Base-by-base conservation (phyloP, 2,329 filamentous ascomycete genomes). In the Penicillium freii region DNA sequence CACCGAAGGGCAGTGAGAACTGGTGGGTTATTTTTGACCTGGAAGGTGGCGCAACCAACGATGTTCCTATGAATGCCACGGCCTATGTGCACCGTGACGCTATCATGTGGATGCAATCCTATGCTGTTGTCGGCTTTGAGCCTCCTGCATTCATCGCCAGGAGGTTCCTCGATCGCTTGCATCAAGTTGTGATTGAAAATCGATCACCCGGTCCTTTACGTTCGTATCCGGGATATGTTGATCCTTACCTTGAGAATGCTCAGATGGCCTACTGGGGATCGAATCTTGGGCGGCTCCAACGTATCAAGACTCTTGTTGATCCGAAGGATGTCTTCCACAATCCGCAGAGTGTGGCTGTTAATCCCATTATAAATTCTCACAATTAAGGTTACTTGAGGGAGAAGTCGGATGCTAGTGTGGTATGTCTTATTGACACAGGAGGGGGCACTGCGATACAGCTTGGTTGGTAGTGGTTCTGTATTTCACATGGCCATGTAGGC, bases 11-110 rank as follows among this genome's bases (percentile, higher is more conserved):
- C 2, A 84, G 82, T 0, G 69, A 81, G 1, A 61, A 84, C 2
- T 87, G 85, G 84, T 82, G 83, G 65, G 73, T 86, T 56, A 85
- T 87, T 43, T 88, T 87, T 65, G 83, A 87, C 66, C 78, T 83
- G 1, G 78, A 80, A 17, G 86, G 84, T 43, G 86, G 86, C 10
- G 84, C 84, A 13, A 79, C 84, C 50, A 80, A 78, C 62, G 84
- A 88, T 56, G 73, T 82, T 1, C 72, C 84, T 0, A 69, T 71
- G 59, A 77, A 86, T 62, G 81, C 80, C 10, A 87, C 85, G 0
- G 81, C 85, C 8, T 88, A 86, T 65, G 80, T 82, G 0, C 86
- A 88, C 65, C 81, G 87, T 46, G 83, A 88, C 74, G 84, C 84
- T 61, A 64, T 87, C 40, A 81, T 87, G 72, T 87, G 85, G 74